Conservation (phyloP, 768 basidiomycete genomes). For the Boletus huronensis region DNA sequence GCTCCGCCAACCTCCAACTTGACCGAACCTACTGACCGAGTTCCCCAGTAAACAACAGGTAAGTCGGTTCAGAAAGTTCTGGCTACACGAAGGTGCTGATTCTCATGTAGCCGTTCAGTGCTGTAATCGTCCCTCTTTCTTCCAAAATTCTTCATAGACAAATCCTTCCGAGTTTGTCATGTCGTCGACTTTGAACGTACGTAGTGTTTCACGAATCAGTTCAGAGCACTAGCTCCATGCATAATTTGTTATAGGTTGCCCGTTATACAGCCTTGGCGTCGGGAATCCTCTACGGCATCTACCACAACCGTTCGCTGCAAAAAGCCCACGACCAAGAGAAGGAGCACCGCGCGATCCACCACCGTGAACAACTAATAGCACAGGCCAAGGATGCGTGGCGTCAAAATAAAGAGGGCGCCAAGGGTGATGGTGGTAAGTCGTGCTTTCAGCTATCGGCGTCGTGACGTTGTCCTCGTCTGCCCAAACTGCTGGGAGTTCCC, state of each 20-base stretch:
- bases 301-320: constrained; percentile 89
- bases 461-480: not conserved
- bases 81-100: not conserved
- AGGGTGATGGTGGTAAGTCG: constrained; percentile 54
- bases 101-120: constrained; percentile 8
- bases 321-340: constrained; percentile 73
- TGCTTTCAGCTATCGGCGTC: constrained; percentile 2
- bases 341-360: constrained; percentile 67
- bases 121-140: constrained; percentile 14
- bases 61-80: not conserved
- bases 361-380: constrained; percentile 70
- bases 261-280: constrained; percentile 88
- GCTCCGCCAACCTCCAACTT: constrained; percentile 24
- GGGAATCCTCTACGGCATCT: constrained; percentile 89
- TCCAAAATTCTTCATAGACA: constrained; percentile 4
- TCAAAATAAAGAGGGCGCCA: constrained; percentile 61
- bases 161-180: constrained; percentile 35
- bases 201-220: constrained; percentile 25
- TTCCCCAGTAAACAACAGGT: constrained; percentile 10
- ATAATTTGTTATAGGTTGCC: constrained; percentile 60
- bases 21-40: constrained; percentile 11
- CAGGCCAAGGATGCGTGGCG: constrained; percentile 91
- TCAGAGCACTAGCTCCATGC: constrained; percentile 1
- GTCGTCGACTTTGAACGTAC: constrained; percentile 77
- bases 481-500: not conserved